Evolutionary conservation across 768 basidiomycete genomes (phyloP), one percentile per base, ranked within the genome.

Genomic region (Pulveroboletus ravenelii): DNA sequence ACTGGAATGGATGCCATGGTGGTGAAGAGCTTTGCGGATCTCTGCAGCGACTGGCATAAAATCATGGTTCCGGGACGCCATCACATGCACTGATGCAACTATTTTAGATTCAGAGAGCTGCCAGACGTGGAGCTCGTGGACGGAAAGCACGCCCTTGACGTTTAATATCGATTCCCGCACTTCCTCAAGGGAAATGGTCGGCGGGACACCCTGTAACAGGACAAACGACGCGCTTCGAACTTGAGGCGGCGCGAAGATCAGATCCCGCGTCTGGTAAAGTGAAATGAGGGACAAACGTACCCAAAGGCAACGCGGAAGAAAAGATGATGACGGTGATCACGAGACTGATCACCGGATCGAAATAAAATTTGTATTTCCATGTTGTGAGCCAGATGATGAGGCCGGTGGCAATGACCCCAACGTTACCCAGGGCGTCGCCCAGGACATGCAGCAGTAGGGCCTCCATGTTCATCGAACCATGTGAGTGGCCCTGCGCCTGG

Each of bases 71-170:
- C 84, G 78, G 35, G 84, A 84, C 8, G 93, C 83, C 59, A 89
- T 80, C 42, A 99, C 91, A 69, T 99, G 96, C 23, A 99, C 95
- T 2, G 90, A 94, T 10, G 94, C 94, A 38, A 99, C 87, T 48
- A 93, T 83, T 66, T 96, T 97, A 50, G 80, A 83, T 70, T 99
- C 96, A 10, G 92, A 94, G 42, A 99, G 79, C 62, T 95, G 93
- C 96, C 96, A 99, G 47, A 98, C 82, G 70, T 99, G 96, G 25
- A 99, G 77, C 64, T 97, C 92, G 61, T 98, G 96, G 27, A 98
- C 74, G 13, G 82, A 82, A 49, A 80, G 68, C 23, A 89, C 96
- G 42, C 96, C 95, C 4, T 87, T 78, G 23, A 97, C 88, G 4
- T 72, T 73, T 13, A 88, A 74, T 50, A 99, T 95, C 5, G 87